These are phyloP conservation scores for Pichia sp. DNA, from an alignment of 1,139 yeast species.

Conservation along the genomic window DNA sequence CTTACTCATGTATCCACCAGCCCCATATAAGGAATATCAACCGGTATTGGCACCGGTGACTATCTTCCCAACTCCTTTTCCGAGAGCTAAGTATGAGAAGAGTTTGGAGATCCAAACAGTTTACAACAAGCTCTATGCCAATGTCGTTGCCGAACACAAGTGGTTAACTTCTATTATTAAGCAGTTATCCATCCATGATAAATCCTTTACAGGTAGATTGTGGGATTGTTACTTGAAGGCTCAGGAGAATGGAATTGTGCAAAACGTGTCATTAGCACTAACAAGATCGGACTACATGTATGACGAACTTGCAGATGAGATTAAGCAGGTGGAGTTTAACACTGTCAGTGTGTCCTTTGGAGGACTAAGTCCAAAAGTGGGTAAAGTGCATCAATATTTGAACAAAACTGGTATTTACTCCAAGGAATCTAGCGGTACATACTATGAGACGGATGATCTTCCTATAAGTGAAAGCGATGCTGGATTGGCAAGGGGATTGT, in stretches of 20 bases:
- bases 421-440: constrained; percentile 32
- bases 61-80: constrained; percentile 84
- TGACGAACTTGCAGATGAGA: constrained; percentile 38
- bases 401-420: constrained; percentile 52
- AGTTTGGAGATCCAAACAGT: constrained; percentile 62
- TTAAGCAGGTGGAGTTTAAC: constrained; percentile 93
- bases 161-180: constrained; percentile 59
- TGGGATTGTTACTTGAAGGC: constrained; percentile 53
- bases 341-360: constrained; percentile 96
- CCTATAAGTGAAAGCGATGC: constrained; percentile 62
- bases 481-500: constrained; percentile 64
- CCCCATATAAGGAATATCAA: constrained; percentile 33
- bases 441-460: constrained; percentile 38
- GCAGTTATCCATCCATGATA: constrained; percentile 53
- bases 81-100: constrained; percentile 53
- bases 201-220: constrained; percentile 74
- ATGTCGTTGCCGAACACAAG: constrained; percentile 44
- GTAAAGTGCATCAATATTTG: constrained; percentile 63
- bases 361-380: constrained; percentile 76
- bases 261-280: constrained; percentile 70
- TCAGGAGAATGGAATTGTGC: constrained; percentile 44
- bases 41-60: constrained; percentile 82
- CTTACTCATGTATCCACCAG: constrained; percentile 66
- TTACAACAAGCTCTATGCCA: constrained; percentile 70
- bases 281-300: constrained; percentile 90